Conservation (phyloP, 345 rosid genomes). For the Leavenworthia alabamica region DNA sequence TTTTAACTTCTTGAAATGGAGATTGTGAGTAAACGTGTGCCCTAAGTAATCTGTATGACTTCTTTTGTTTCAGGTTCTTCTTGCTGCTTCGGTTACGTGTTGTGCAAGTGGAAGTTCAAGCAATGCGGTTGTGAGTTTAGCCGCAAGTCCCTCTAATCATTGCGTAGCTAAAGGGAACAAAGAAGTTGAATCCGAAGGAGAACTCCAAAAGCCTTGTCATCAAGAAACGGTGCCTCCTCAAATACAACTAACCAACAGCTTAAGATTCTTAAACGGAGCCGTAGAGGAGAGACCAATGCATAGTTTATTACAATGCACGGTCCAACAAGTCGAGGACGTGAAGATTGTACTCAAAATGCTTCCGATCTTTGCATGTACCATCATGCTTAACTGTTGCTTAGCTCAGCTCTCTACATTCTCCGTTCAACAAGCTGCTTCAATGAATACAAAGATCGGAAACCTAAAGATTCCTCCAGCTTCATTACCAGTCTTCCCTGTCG, state of each 20-base stretch:
- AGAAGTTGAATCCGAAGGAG: constrained; percentile 17
- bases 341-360: constrained; percentile 61
- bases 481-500: constrained; percentile 66
- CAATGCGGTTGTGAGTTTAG: constrained; percentile 51
- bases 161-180: constrained; percentile 6
- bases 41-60: background rate
- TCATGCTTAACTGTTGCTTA: constrained; percentile 74
- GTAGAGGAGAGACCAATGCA: constrained; percentile 40
- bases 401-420: constrained; percentile 82
- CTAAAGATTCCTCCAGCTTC: constrained; percentile 75
- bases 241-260: constrained; percentile 32
- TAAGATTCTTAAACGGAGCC: constrained; percentile 50
- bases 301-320: constrained; percentile 42
- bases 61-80: constrained; percentile 42
- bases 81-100: constrained; percentile 44
- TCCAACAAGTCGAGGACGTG: constrained; percentile 62
- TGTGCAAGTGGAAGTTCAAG: constrained; percentile 35
- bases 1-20: background rate
- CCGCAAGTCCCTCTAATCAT: constrained; percentile 42
- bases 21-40: background rate
- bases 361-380: constrained; percentile 70
- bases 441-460: constrained; percentile 60
- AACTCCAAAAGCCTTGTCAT: constrained; percentile 20
- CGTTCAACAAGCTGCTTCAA: constrained; percentile 67
- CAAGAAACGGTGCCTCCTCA: constrained; percentile 10